Evolutionary conservation across 495 filamentous ascomycete species (phyloP).

Genomic region (Bombardia bombarda): DNA sequence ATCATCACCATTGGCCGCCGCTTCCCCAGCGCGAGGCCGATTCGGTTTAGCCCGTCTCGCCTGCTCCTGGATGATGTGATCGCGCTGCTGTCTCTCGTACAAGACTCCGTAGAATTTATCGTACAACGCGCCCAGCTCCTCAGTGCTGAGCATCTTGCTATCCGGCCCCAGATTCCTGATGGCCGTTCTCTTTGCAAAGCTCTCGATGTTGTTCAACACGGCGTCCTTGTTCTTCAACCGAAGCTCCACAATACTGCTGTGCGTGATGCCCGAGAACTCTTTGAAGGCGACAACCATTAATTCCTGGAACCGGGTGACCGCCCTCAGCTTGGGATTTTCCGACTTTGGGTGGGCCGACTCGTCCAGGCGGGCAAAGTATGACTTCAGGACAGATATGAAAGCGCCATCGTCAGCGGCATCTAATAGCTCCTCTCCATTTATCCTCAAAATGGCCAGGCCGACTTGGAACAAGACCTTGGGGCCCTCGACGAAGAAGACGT

Average conservation of each 20-base stretch:
- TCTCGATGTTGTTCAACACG: conserved; percentile 90
- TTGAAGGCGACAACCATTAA: conserved; percentile 98
- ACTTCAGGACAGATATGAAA: conserved; percentile 92
- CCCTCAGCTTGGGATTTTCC: conserved; percentile 84
- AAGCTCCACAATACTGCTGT: conserved; percentile 81
- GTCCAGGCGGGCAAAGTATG: conserved; percentile 86
- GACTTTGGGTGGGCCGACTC: conserved; percentile 94
- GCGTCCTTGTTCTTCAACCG: conserved; percentile 86
- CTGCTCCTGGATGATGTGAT: conserved; percentile 67
- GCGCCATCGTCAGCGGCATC: conserved; percentile 93
- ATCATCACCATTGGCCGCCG: conserved; percentile 28
- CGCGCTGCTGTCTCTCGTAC: conserved; percentile 82
- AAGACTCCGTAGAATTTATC: conserved; percentile 86
- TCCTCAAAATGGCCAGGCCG: conserved; percentile 88
- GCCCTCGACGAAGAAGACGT: conserved; percentile 97
- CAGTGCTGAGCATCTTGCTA: conserved; percentile 76
- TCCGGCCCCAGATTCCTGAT: conserved; percentile 94
- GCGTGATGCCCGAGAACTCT: conserved; percentile 92
- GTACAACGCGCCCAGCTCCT: conserved; percentile 82
- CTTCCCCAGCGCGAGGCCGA: conserved; percentile 45
- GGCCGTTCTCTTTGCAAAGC: conserved; percentile 90
- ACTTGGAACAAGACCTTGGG: conserved; percentile 97
- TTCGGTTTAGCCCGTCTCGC: conserved; percentile 53
- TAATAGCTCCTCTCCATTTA: conserved; percentile 95
- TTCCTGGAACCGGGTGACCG: conserved; percentile 93